Evolutionary conservation across 2,329 filamentous ascomycete genomes (phyloP).

Genomic region (Pseudocercospora eumusae): DNA sequence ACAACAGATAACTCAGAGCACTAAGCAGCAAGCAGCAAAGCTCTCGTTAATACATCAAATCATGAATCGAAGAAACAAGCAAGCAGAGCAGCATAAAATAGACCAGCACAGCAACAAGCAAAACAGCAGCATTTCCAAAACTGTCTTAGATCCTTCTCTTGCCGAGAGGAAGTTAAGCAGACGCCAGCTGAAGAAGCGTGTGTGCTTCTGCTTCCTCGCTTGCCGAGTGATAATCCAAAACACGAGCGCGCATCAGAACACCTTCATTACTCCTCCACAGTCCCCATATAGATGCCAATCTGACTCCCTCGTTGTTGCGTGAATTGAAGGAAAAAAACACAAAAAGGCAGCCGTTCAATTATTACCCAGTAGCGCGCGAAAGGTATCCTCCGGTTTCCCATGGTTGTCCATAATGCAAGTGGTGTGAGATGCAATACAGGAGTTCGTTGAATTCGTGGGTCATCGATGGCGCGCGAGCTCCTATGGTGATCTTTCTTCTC

Average conservation of each 20-base stretch:
- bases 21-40: slow-evolving; percentile 11
- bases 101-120: slow-evolving; percentile 6
- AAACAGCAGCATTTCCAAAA: slow-evolving; percentile 14
- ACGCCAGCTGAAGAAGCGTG: background rate
- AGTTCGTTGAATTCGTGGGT: slow-evolving; percentile 17
- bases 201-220: background rate
- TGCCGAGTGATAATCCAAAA: background rate
- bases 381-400: slow-evolving; percentile 9
- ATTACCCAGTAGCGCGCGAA: slow-evolving; percentile 15
- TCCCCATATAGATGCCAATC: slow-evolving; percentile 1
- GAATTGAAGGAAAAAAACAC: background rate
- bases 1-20: slow-evolving; percentile 13
- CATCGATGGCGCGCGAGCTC: slow-evolving; percentile 21
- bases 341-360: slow-evolving; percentile 10
- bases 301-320: background rate
- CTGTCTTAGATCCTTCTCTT: slow-evolving; percentile 12
- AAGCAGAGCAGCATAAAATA: background rate
- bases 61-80: slow-evolving; percentile 13
- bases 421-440: slow-evolving; percentile 16
- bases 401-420: slow-evolving; percentile 14
- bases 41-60: slow-evolving; percentile 20
- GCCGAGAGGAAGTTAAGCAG: background rate
- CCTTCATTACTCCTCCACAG: slow-evolving; percentile 8
- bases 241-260: slow-evolving; percentile 6
- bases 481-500: slow-evolving; percentile 24